Conservation (phyloP, 129 eudicot species). For the Helichrysum umbraculigerum region DNA sequence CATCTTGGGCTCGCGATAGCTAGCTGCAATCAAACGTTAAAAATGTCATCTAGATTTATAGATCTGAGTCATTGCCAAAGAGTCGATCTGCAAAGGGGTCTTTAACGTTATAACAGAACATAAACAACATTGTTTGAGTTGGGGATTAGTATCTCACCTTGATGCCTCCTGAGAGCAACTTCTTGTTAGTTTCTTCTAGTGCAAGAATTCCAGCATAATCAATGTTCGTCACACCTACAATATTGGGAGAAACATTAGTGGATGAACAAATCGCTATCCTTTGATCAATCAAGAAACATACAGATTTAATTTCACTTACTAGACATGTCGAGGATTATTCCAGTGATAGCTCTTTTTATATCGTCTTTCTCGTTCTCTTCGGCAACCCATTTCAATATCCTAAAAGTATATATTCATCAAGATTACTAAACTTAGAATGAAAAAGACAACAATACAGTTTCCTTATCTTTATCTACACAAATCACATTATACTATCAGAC, state of each 20-base stretch:
- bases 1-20: slow-evolving; percentile 59
- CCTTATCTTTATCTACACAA: not conserved
- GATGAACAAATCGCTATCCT: not conserved
- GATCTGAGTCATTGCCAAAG: not conserved
- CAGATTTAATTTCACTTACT: slow-evolving; percentile 38
- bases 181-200: slow-evolving; percentile 50
- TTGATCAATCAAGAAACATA: not conserved
- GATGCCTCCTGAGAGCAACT: slow-evolving; percentile 46
- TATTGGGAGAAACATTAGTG: not conserved
- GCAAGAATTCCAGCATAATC: slow-evolving; percentile 59
- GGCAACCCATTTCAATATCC: slow-evolving; percentile 48
- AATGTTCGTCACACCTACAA: slow-evolving; percentile 51
- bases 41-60: not conserved
- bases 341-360: slow-evolving; percentile 35
- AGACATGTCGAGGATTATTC: slow-evolving; percentile 62
- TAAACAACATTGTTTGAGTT: not conserved
- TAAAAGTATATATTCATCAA: slow-evolving; percentile 7
- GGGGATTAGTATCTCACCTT: slow-evolving; percentile 33
- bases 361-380: slow-evolving; percentile 38
- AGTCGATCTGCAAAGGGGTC: not conserved
- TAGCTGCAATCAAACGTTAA: slow-evolving; percentile 30
- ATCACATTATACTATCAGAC: not conserved
- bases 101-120: not conserved
- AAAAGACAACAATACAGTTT: not conserved
- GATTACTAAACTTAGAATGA: not conserved